phyloP scores from a whole-genome alignment of 192 early-diverging fungal genomes.

The Coemansia sp. region DNA sequence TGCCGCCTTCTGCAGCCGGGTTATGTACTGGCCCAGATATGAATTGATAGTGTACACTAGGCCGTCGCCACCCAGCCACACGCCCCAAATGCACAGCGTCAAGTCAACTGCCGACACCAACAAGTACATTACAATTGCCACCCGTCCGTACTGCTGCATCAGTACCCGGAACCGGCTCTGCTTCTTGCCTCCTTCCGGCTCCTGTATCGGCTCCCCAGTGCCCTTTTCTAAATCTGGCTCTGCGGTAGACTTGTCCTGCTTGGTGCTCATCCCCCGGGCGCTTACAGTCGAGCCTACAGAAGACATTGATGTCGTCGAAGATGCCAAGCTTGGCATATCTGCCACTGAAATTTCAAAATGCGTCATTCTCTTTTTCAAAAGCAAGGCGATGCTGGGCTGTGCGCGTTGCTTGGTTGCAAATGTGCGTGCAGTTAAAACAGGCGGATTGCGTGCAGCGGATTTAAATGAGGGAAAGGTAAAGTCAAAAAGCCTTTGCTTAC shows the following conservation, averaged over 20 bases:
- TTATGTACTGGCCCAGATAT: constrained; percentile 53
- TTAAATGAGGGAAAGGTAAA: constrained; percentile 6
- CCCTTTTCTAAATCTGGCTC: constrained; percentile 20
- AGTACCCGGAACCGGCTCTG: constrained; percentile 47
- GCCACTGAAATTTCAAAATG: constrained; percentile 44
- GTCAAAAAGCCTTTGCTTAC: neutral
- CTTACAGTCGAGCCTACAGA: constrained; percentile 33
- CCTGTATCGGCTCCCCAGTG: neutral
- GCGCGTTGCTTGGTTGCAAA: constrained; percentile 7
- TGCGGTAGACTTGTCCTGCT: constrained; percentile 12
- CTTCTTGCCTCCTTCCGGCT: constrained; percentile 38
- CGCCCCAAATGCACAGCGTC: constrained; percentile 48
- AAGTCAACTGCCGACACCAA: constrained; percentile 50
- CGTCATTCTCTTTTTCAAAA: constrained; percentile 9
- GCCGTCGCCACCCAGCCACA: constrained; percentile 53
- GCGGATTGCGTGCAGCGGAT: constrained; percentile 2
- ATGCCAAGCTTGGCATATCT: constrained; percentile 11
- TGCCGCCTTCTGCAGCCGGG: constrained; percentile 50
- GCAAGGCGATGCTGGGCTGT: neutral
- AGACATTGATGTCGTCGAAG: constrained; percentile 34
- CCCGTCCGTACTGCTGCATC: constrained; percentile 54
- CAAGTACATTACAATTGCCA: constrained; percentile 49
- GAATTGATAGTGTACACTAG: constrained; percentile 50
- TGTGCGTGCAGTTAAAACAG: neutral
- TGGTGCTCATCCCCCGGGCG: constrained; percentile 30